These are phyloP conservation scores for Aspergillus candidus DNA, from an alignment of 2,329 filamentous ascomycete species.

Conservation along the genomic window DNA sequence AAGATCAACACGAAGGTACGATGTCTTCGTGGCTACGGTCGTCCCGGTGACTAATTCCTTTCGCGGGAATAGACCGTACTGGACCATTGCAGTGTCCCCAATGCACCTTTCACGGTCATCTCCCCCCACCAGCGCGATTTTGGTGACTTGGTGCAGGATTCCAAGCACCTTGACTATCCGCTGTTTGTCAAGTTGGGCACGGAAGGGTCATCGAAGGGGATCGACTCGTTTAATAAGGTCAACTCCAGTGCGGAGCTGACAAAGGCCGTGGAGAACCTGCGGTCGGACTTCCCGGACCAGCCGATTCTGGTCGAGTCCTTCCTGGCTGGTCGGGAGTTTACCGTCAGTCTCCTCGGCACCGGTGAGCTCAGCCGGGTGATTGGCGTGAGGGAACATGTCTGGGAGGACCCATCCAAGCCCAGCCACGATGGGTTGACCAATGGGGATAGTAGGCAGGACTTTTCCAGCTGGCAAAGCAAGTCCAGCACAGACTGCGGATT, in stretches of 20 bases:
- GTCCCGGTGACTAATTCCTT: neutral
- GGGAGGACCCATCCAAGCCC: slow-evolving; percentile 2
- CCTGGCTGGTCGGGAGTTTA: slow-evolving; percentile 19
- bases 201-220: slow-evolving; percentile 13
- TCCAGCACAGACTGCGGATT: neutral
- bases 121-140: slow-evolving; percentile 2
- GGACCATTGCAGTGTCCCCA: slow-evolving; percentile 7
- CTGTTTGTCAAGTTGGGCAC: slow-evolving; percentile 12
- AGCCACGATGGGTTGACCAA: slow-evolving; percentile 1
- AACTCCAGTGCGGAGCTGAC: slow-evolving; percentile 5
- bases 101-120: slow-evolving; percentile 7
- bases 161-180: slow-evolving; percentile 10
- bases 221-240: slow-evolving; percentile 9
- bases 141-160: slow-evolving; percentile 1
- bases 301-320: slow-evolving; percentile 17
- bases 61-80: slow-evolving; percentile 4
- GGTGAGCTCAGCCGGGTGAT: slow-evolving; percentile 12
- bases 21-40: too few relatives aligned
- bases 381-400: slow-evolving; percentile 12
- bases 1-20: slow-evolving; percentile 16
- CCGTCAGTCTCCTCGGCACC: slow-evolving; percentile 18
- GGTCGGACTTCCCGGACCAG: slow-evolving; percentile 9
- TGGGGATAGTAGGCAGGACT: slow-evolving; percentile 1
- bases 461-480: slow-evolving; percentile 4
- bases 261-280: slow-evolving; percentile 9